Conservation (phyloP, 345 rosid species). For the Boechera retrofracta region DNA sequence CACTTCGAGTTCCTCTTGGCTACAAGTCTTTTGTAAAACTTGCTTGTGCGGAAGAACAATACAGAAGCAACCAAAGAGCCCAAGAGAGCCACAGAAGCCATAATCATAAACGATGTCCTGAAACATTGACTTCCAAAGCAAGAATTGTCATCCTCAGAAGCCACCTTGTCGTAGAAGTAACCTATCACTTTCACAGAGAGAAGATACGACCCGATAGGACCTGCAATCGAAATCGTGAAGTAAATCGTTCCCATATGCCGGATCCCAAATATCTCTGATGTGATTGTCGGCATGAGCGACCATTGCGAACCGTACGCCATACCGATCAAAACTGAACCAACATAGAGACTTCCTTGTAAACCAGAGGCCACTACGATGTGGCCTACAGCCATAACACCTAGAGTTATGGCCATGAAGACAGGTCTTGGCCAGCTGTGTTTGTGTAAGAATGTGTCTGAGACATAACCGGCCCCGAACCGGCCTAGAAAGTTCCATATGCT, state of each 20-base stretch:
- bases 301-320: conserved; percentile 86
- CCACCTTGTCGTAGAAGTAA: conserved; percentile 70
- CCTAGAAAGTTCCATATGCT: conserved; percentile 97
- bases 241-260: conserved; percentile 84
- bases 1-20: conserved; percentile 48
- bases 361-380: conserved; percentile 79
- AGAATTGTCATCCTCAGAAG: conserved; percentile 52
- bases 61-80: conserved; percentile 64
- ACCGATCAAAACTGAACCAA: conserved; percentile 75
- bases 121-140: conserved; percentile 80
- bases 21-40: conserved; percentile 61
- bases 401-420: conserved; percentile 67
- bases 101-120: conserved; percentile 74
- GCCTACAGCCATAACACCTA: conserved; percentile 60
- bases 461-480: conserved; percentile 79
- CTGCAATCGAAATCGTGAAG: conserved; percentile 78
- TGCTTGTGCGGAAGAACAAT: conserved; percentile 65
- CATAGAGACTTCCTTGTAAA: conserved; percentile 58
- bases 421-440: conserved; percentile 74
- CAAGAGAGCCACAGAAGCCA: conserved; percentile 64
- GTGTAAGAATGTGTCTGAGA: conserved; percentile 72
- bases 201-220: conserved; percentile 85
- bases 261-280: conserved; percentile 78
- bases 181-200: conserved; percentile 85
- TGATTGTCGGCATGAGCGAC: conserved; percentile 85